A percentile compares a stretch with the other conserved stretches of the same genome.
phyloP scores from a whole-genome alignment of 2,329 filamentous ascomycete genomes.

The Aspergillus clavatus region DNA sequence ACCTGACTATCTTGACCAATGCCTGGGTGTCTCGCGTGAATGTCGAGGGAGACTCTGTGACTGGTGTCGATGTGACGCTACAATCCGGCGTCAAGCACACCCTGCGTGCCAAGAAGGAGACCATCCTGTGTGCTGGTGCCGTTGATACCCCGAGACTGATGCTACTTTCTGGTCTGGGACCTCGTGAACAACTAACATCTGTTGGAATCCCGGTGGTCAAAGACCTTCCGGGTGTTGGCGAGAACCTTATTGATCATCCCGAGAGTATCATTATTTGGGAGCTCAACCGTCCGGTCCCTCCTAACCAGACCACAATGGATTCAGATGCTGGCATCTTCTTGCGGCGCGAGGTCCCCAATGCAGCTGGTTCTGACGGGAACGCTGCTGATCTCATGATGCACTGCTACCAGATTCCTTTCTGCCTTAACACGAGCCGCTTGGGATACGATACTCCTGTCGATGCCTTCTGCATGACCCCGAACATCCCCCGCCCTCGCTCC shows the following conservation, averaged over 20 bases:
- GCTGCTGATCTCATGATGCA: slow-evolving; percentile 92
- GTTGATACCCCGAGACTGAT: slow-evolving; percentile 72
- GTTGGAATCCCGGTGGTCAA: slow-evolving; percentile 56
- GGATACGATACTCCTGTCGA: slow-evolving; percentile 68
- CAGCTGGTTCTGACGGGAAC: slow-evolving; percentile 64
- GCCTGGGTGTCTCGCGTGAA: slow-evolving; percentile 83
- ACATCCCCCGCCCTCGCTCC: slow-evolving; percentile 78
- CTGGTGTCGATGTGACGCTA: slow-evolving; percentile 67
- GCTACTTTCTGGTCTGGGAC: slow-evolving; percentile 51
- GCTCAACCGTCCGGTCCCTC: slow-evolving; percentile 70
- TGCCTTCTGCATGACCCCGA: slow-evolving; percentile 90
- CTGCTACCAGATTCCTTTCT: slow-evolving; percentile 93
- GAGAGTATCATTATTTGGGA: slow-evolving; percentile 70
- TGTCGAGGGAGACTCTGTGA: slow-evolving; percentile 63
- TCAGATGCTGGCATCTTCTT: slow-evolving; percentile 86
- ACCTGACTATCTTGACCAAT: slow-evolving; percentile 80
- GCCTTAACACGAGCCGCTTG: slow-evolving; percentile 74
- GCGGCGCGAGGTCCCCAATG: slow-evolving; percentile 68
- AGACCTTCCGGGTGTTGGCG: slow-evolving; percentile 58
- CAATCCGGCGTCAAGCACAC: slow-evolving; percentile 54
- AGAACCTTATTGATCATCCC: slow-evolving; percentile 62
- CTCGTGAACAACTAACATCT: slow-evolving; percentile 47
- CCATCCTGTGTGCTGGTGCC: slow-evolving; percentile 72
- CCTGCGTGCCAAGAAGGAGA: slow-evolving; percentile 64
- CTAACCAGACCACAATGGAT: slow-evolving; percentile 84